These are phyloP conservation scores for Vitis amurensis DNA, from an alignment of 164 flowering plant genomes.

Conservation along the genomic window DNA sequence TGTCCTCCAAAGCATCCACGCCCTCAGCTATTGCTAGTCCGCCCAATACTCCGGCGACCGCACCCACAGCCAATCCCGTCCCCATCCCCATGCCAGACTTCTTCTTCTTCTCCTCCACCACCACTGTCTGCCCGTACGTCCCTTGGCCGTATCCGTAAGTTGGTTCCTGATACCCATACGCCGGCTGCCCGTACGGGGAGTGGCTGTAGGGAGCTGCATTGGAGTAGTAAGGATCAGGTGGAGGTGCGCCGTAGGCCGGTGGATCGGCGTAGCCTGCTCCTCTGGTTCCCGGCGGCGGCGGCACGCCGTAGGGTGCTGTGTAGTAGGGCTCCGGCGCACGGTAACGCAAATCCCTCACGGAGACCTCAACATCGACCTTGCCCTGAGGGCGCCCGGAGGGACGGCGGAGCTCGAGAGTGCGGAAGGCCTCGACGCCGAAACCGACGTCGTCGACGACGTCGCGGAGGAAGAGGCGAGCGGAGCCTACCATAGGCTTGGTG, in stretches of 20 bases:
- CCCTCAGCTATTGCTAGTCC: slow-evolving; percentile 79
- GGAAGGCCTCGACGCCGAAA: slow-evolving; percentile 20
- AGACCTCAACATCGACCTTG: slow-evolving; percentile 46
- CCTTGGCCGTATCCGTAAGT: background rate
- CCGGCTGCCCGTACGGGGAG: background rate
- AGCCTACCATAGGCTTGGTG: slow-evolving; percentile 58
- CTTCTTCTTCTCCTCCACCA: slow-evolving; percentile 22
- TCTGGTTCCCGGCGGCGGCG: slow-evolving; percentile 16
- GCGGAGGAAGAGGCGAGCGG: slow-evolving; percentile 39
- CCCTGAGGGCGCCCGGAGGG: slow-evolving; percentile 93
- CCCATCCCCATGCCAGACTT: slow-evolving; percentile 59
- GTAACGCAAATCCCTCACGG: slow-evolving; percentile 36
- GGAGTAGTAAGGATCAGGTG: slow-evolving; percentile 9
- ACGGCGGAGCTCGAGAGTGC: slow-evolving; percentile 52
- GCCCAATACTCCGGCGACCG: slow-evolving; percentile 73
- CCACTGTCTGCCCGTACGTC: slow-evolving; percentile 18
- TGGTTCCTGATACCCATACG: background rate
- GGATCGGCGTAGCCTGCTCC: too few relatives aligned
- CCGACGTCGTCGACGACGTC: slow-evolving; percentile 63
- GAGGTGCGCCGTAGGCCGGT: slow-evolving; percentile 1
- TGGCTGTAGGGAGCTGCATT: slow-evolving; percentile 24
- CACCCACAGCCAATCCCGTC: slow-evolving; percentile 84
- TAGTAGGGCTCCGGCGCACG: slow-evolving; percentile 39
- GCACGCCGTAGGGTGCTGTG: slow-evolving; percentile 46
- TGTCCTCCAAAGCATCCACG: slow-evolving; percentile 55